Evolutionary conservation across 139 green algal genomes (phyloP).

Genomic region (Picochlorum sp.): DNA sequence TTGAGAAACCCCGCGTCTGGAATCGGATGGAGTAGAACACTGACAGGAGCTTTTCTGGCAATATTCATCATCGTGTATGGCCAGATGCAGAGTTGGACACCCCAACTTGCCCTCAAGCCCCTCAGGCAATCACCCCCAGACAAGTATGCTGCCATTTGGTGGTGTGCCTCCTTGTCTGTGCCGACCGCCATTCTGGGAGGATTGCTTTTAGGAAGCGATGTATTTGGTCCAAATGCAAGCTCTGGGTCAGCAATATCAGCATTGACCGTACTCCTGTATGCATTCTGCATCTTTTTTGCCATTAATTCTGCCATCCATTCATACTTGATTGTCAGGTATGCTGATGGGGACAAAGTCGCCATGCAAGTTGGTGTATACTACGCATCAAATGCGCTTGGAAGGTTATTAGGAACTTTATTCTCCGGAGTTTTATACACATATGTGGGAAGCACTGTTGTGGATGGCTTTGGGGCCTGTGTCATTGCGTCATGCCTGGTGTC

Average conservation of each 20-base stretch:
- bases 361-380: constrained; percentile 86
- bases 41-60: constrained; percentile 48
- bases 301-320: constrained; percentile 75
- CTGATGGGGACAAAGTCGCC: constrained; percentile 68
- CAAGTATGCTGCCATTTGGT: constrained; percentile 58
- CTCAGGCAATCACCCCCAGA: constrained; percentile 67
- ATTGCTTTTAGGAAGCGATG: constrained; percentile 40
- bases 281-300: constrained; percentile 77
- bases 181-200: constrained; percentile 44
- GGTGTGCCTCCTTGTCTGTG: constrained; percentile 47
- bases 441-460: constrained; percentile 34
- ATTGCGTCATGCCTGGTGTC: constrained; percentile 52
- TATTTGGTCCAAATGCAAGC: constrained; percentile 29
- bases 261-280: constrained; percentile 37
- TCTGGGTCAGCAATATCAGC: constrained; percentile 9
- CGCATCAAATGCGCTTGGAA: constrained; percentile 68
- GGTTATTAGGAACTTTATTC: constrained; percentile 64
- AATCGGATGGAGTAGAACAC: constrained; percentile 55
- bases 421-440: constrained; percentile 71
- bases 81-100: constrained; percentile 72
- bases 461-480: constrained; percentile 75
- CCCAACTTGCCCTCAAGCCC: constrained; percentile 59
- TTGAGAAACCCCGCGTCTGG: constrained; percentile 47
- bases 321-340: constrained; percentile 73
- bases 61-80: constrained; percentile 56